Conservation (phyloP, 1,284 basidiomycete genomes). For the Boletus calvinii region DNA sequence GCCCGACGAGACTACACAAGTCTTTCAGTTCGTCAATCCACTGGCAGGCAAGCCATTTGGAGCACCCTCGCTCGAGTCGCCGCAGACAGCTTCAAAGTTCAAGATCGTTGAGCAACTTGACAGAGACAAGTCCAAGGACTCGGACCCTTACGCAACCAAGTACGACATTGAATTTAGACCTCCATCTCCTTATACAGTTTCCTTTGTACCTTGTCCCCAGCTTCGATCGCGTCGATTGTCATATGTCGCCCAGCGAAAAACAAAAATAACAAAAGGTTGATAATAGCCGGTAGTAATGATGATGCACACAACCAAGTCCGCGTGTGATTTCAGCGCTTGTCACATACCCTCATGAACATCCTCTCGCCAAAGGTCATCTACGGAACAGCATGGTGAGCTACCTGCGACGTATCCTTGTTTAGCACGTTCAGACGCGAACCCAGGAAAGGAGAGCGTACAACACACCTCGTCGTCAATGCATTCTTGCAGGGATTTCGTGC, state of each 20-base stretch:
- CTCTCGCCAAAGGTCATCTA: slow-evolving; percentile 54
- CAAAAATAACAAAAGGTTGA: not conserved
- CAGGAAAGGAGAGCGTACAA: slow-evolving; percentile 75
- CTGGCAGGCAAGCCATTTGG: not conserved
- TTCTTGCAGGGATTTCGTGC: slow-evolving; percentile 74
- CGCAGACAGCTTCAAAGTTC: not conserved
- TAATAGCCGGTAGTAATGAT: not conserved
- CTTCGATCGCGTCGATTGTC: not conserved
- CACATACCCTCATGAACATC: slow-evolving; percentile 25
- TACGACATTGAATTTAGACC: no score
- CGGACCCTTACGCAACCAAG: no score
- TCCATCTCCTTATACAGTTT: not conserved
- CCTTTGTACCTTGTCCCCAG: not conserved
- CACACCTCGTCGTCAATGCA: slow-evolving; percentile 65
- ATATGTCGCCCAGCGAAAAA: not conserved
- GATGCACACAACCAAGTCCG: not conserved
- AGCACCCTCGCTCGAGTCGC: not conserved
- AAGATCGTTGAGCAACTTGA: not conserved
- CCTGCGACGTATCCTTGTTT: not conserved
- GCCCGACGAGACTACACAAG: not conserved
- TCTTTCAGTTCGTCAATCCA: not conserved
- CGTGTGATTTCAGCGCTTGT: slow-evolving; percentile 21
- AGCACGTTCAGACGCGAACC: slow-evolving; percentile 4
- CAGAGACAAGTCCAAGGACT: no score
- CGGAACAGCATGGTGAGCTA: slow-evolving; percentile 63